Evolutionary conservation across 495 filamentous ascomycete genomes (phyloP).

Genomic region (Cetradonia linearis): DNA sequence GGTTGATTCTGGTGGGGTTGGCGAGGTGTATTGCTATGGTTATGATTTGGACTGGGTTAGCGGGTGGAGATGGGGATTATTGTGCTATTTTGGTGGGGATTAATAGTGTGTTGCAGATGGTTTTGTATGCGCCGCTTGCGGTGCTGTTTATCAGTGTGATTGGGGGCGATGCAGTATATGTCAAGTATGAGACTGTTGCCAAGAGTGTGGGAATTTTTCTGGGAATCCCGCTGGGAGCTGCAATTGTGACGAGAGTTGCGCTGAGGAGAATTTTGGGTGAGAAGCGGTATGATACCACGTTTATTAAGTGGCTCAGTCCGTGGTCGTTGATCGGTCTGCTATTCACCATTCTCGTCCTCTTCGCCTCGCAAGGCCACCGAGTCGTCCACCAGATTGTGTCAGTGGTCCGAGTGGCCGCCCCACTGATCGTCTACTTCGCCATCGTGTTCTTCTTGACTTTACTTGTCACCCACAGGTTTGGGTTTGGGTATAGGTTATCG

Average conservation of each 20-base stretch:
- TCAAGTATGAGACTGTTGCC: constrained; percentile 63
- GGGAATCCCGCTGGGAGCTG: constrained; percentile 73
- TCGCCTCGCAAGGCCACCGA: constrained; percentile 67
- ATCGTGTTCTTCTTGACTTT: constrained; percentile 65
- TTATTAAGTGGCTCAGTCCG: constrained; percentile 58
- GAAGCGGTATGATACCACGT: constrained; percentile 55
- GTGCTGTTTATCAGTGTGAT: constrained; percentile 70
- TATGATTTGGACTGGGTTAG: constrained; percentile 68
- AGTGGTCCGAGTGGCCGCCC: constrained; percentile 69
- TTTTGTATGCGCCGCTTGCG: constrained; percentile 72
- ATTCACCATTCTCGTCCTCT: constrained; percentile 78
- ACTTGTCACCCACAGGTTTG: constrained; percentile 42
- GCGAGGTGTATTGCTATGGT: constrained; percentile 83
- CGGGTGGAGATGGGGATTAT: constrained; percentile 71
- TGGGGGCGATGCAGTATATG: constrained; percentile 36
- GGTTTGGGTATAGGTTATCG: constrained; percentile 62
- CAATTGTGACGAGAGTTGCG: constrained; percentile 60
- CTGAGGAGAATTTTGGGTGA: constrained; percentile 45
- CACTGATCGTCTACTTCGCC: constrained; percentile 69
- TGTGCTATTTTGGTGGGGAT: constrained; percentile 85
- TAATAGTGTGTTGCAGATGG: constrained; percentile 80
- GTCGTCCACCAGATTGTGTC: constrained; percentile 79
- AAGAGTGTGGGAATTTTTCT: constrained; percentile 75
- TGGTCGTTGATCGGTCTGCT: constrained; percentile 76
- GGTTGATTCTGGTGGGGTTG: constrained; percentile 67